These are phyloP conservation scores for Epichloe aotearoae DNA, from an alignment of 2,329 filamentous ascomycete species.

Conservation along the genomic window DNA sequence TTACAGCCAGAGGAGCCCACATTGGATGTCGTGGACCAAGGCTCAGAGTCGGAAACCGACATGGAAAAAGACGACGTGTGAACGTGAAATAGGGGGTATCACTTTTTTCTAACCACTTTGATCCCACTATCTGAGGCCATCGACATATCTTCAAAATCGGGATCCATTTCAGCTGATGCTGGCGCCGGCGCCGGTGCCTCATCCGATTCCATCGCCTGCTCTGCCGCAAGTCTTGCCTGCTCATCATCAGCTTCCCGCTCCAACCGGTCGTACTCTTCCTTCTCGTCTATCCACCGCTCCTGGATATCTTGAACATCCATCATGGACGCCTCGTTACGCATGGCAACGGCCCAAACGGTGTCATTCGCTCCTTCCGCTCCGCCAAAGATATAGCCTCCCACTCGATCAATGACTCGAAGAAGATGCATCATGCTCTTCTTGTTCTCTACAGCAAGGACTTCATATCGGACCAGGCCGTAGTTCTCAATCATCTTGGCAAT, in stretches of 20 bases:
- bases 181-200: constrained; percentile 12
- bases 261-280: constrained; percentile 72
- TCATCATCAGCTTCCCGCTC: constrained; percentile 66
- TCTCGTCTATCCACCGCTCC: constrained; percentile 87
- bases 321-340: constrained; percentile 60
- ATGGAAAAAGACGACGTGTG: constrained; percentile 30
- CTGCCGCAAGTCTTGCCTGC: constrained; percentile 42
- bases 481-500: constrained; percentile 78
- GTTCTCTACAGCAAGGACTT: constrained; percentile 90
- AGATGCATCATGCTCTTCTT: constrained; percentile 95
- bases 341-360: constrained; percentile 92
- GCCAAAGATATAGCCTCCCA: constrained; percentile 86
- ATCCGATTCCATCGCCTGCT: constrained; percentile 25
- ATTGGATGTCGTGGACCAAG: constrained; percentile 28
- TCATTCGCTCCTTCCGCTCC: constrained; percentile 86
- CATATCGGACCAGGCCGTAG: constrained; percentile 81
- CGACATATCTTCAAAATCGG: constrained; percentile 38
- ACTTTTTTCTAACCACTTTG: constrained; percentile 55
- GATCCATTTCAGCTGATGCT: constrained; percentile 21
- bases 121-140: constrained; percentile 50
- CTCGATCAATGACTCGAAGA: constrained; percentile 77
- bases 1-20: constrained; percentile 20
- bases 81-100: constrained; percentile 23
- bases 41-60: constrained; percentile 29
- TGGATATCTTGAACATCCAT: constrained; percentile 85